Base-by-base conservation (phyloP, 192 early-diverging fungal species). In the Podila horticola region DNA sequence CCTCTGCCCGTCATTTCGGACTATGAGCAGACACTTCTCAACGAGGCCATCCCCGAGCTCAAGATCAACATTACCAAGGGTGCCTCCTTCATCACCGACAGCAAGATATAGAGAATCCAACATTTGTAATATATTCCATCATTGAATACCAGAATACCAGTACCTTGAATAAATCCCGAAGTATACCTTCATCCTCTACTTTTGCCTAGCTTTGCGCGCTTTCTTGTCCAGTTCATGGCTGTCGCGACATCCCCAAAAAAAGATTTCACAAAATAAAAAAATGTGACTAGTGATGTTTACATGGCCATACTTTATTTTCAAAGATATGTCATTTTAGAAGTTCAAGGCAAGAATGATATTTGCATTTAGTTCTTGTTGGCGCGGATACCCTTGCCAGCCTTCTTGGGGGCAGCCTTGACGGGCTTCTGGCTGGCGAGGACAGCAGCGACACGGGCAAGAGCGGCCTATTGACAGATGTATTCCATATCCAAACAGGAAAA, bases 31-130 rank as follows among this genome's bases (percentile, higher is more conserved):
- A 88, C 92, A 65, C 88, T 99, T 30, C 87, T 96, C 75, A 79
- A 90, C 52, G 92, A 85, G 36, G 95, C 93, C 72, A 84, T 97
- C 59, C 93, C 95, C 33, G 97, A 99, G 88, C 91, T 99, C 63
- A 92, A 93, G 91, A 90, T 88, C 74, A 99, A 95, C 91, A 96
- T 98, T 84, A 76, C 74, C 72, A 98, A 98, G 93, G 98, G 98
- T 69, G 52, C 67, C 5, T 41, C 69, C 0, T 84, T 84, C 36
- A 66, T 82, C 62, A 63, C 58, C 2, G 62, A 64, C 45, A 59
- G 52, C 38, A 33, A 41, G 59, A 50, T 49, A 36, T 58, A 62
- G 36, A 62, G 24, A 33, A 52, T 52, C 19, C 6, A n/a, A 2
- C n/a, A 10, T 55, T 55, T 26, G 20, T 55, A 24, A 10, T 17